Evolutionary conservation across 495 filamentous ascomycete genomes (phyloP), one percentile per base, ranked within the genome.

Genomic region (Tricharina praecox): DNA sequence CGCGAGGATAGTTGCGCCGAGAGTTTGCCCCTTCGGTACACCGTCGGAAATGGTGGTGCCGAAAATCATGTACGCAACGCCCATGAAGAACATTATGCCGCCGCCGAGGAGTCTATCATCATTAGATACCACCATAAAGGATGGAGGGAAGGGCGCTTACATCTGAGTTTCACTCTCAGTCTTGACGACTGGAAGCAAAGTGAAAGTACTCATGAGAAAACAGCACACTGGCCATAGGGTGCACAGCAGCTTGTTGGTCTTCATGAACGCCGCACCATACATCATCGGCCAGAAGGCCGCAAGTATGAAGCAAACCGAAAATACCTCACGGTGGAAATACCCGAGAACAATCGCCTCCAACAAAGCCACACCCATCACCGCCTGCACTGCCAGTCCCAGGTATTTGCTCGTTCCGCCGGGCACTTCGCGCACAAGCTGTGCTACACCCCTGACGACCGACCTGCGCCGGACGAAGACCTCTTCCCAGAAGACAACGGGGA

Each of bases 401-500:
- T 75, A 63, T 5, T 38, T 39, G 34, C 69, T 73, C 28, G 66
- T 63, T 23, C 73, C 65, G 0, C 77, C 74, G 37, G 67, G 64
- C 25, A 88, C 66, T 53, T 85, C 72, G 3, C 73, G 71, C 42
- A 94, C 72, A 13, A 96, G 61, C 40, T 74, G 71, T 50, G 71
- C 70, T 34, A 72, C 71, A 7, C 86, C 90, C 50, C 78, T 70
- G 37, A 63, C 51, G 35, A 95, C 56, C 44, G 83, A 77, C 41
- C 72, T 70, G 37, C 86, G 69, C 7, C 85, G 75, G 2, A 82
- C 84, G 60, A 81, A 85, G 0, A 96, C 85, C 55, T 93, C 92
- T 60, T 95, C 87, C 90, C 92, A 99, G 68, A 99, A 95, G 37
- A 78, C 74, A 1, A 90, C 76, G 0, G 92, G 88, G 62, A 96